phyloP scores from a whole-genome alignment of 495 filamentous ascomycete genomes.

The Tuber brumale region DNA sequence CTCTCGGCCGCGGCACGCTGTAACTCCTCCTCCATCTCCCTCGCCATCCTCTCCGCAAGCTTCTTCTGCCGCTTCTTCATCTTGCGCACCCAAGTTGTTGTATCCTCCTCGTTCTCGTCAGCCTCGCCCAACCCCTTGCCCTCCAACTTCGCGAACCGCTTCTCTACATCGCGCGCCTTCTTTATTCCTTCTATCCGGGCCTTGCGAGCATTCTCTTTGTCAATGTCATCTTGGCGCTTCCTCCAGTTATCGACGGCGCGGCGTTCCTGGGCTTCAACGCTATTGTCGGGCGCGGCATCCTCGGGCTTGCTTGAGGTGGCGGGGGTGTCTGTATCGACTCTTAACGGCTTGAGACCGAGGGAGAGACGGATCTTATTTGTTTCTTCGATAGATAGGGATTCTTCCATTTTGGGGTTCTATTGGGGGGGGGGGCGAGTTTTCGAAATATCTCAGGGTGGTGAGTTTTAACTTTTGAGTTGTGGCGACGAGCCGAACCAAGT shows the following conservation, averaged over 20 bases:
- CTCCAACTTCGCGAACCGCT: conserved; percentile 64
- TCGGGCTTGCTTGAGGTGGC: conserved; percentile 74
- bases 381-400: conserved; percentile 72
- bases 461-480: not conserved
- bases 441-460: not conserved
- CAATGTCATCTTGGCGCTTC: conserved; percentile 54
- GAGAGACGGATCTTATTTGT: conserved; percentile 87
- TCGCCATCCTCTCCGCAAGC: conserved; percentile 66
- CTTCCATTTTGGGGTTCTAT: conserved; percentile 19
- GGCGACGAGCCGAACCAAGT: not conserved
- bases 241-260: conserved; percentile 54
- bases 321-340: conserved; percentile 48
- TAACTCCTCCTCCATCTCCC: conserved; percentile 67
- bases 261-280: conserved; percentile 49
- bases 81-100: conserved; percentile 73
- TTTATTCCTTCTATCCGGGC: conserved; percentile 78
- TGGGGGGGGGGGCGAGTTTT: not conserved
- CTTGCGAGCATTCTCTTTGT: conserved; percentile 53
- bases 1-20: conserved; percentile 48
- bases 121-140: conserved; percentile 74
- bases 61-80: conserved; percentile 89
- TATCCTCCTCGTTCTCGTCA: conserved; percentile 60
- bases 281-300: conserved; percentile 54
- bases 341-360: conserved; percentile 83
- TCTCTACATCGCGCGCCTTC: conserved; percentile 76